phyloP scores from a whole-genome alignment of 805 yeast species.

The Sugiyamaella lignohabitans region DNA sequence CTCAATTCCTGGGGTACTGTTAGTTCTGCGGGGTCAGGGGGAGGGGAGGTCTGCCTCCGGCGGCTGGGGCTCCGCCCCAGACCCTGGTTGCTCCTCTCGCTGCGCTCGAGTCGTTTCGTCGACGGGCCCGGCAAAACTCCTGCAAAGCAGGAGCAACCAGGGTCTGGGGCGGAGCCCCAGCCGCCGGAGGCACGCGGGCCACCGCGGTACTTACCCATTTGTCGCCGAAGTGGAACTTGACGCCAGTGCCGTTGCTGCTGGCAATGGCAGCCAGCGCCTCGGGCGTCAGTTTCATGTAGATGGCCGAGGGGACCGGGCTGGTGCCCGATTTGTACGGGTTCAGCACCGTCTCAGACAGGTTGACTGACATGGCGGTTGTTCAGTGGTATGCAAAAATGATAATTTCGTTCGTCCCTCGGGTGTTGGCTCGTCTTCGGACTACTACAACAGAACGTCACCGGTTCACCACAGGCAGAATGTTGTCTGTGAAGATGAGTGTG shows the following conservation, averaged over 20 bases:
- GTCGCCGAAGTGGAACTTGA: conserved; percentile 7
- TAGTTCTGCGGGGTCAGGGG: neutral
- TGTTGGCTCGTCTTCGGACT: too few relatives aligned
- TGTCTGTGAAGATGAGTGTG: too few relatives aligned
- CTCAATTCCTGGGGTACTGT: conserved; percentile 10
- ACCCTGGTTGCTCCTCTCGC: too few relatives aligned
- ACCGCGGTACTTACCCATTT: conserved; percentile 6
- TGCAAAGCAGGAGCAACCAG: too few relatives aligned
- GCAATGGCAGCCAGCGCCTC: conserved; percentile 15
- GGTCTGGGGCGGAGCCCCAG: too few relatives aligned
- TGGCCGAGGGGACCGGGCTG: conserved; percentile 6
- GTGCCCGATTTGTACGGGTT: conserved; percentile 1
- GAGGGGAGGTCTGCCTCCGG: neutral
- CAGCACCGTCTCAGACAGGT: conserved; percentile 3
- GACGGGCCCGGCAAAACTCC: too few relatives aligned
- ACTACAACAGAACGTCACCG: too few relatives aligned
- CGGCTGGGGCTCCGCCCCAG: conserved; percentile 1
- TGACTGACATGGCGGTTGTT: conserved; percentile 11
- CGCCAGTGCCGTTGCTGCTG: conserved; percentile 9
- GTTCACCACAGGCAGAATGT: too few relatives aligned
- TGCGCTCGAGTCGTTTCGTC: too few relatives aligned
- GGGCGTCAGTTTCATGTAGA: conserved; percentile 16
- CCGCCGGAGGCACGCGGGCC: too few relatives aligned
- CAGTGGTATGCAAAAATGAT: too few relatives aligned
- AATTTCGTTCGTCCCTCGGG: too few relatives aligned